Evolutionary conservation across 805 yeast genomes (phyloP).

Genomic region (Pichia membranifaciens): DNA sequence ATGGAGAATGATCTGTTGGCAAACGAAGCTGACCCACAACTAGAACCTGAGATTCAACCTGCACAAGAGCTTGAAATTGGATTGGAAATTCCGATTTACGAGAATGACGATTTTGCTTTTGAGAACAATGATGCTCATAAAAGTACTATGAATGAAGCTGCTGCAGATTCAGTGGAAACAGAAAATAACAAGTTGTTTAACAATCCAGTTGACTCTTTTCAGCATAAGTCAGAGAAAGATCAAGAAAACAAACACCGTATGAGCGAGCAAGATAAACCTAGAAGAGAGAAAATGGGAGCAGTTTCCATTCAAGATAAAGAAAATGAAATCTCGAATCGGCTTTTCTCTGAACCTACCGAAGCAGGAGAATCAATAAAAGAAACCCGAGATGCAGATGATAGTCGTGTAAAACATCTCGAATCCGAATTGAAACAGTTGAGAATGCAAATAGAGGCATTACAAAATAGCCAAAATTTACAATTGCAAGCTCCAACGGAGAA

Average conservation of each 20-base stretch:
- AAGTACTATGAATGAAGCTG: not conserved
- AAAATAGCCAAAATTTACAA: not conserved
- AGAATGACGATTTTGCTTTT: conserved; percentile 6
- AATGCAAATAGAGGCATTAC: conserved; percentile 3
- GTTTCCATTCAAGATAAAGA: too few species aligned
- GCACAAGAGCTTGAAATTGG: not conserved
- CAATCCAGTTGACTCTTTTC: too few species aligned
- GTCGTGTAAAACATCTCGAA: conserved; percentile 8
- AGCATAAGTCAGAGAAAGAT: too few species aligned
- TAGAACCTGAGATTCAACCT: too few species aligned
- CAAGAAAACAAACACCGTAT: too few species aligned
- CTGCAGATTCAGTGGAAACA: not conserved
- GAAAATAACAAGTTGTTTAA: too few species aligned
- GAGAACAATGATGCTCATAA: conserved; percentile 9
- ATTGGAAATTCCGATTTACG: conserved; percentile 13
- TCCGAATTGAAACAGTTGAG: conserved; percentile 2
- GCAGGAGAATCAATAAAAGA: not conserved
- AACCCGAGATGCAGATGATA: not conserved
- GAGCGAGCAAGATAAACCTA: too few species aligned
- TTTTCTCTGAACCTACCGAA: too few species aligned
- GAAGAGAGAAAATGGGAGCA: too few species aligned
- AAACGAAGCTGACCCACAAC: too few species aligned
- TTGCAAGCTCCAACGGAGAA: not conserved
- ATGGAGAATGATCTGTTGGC: too few species aligned
- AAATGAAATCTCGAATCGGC: too few species aligned